phyloP scores from a whole-genome alignment of 306 rosid species.

The Psophocarpus tetragonolobus region DNA sequence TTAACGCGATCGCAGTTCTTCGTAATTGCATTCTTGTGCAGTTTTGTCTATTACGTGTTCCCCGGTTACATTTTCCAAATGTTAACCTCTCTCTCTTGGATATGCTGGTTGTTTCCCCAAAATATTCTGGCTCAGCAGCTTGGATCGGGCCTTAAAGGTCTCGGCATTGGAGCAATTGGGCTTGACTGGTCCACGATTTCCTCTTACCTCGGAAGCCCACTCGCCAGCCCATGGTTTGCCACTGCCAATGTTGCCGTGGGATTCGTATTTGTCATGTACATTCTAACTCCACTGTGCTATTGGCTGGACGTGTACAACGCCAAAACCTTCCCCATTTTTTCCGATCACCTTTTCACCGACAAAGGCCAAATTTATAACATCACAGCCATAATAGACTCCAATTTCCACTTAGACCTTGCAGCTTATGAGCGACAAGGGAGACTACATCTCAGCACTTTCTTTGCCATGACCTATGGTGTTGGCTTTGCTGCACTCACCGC shows the following conservation, averaged over 20 bases:
- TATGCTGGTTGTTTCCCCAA: conserved; percentile 79
- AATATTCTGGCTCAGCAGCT: conserved; percentile 78
- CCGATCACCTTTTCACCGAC: conserved; percentile 52
- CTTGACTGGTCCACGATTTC: conserved; percentile 90
- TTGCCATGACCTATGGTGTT: conserved; percentile 79
- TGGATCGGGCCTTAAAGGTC: conserved; percentile 82
- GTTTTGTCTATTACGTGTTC: conserved; percentile 82
- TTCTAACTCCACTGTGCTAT: conserved; percentile 66
- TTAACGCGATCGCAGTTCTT: conserved; percentile 78
- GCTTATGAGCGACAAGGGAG: conserved; percentile 66
- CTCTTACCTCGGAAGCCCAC: conserved; percentile 91
- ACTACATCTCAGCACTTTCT: conserved; percentile 63
- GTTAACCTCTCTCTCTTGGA: conserved; percentile 82
- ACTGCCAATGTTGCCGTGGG: conserved; percentile 91
- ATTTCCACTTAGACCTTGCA: conserved; percentile 62
- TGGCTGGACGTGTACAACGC: conserved; percentile 76
- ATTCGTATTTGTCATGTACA: conserved; percentile 63
- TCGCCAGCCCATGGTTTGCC: conserved; percentile 98
- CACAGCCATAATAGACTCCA: conserved; percentile 62
- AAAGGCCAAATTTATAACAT: conserved; percentile 62
- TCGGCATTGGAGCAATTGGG: conserved; percentile 69
- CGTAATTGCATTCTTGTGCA: conserved; percentile 74
- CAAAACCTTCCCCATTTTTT: conserved; percentile 75
- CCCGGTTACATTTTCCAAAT: conserved; percentile 85
- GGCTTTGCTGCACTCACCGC: conserved; percentile 90